These are phyloP conservation scores for Metschnikowia koreensis DNA, from an alignment of 805 yeast genomes.

Conservation along the genomic window DNA sequence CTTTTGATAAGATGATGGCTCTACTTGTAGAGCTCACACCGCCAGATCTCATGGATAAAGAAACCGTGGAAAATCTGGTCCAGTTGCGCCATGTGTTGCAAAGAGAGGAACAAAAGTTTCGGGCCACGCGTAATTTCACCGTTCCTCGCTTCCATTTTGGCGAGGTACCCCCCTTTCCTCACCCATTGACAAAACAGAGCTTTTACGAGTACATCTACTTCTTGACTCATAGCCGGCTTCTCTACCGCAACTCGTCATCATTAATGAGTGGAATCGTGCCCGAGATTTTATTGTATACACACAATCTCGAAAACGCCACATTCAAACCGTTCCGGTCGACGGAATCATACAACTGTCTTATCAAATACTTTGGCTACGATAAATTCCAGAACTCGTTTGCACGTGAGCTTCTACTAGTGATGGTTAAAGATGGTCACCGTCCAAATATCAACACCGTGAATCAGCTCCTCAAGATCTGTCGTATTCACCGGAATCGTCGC, in stretches of 20 bases:
- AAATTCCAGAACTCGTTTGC: slow-evolving; percentile 43
- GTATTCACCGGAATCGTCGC: slow-evolving; percentile 32
- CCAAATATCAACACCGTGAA: slow-evolving; percentile 43
- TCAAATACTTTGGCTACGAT: slow-evolving; percentile 39
- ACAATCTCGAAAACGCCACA: slow-evolving; percentile 30
- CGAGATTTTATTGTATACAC: slow-evolving; percentile 38
- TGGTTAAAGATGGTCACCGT: slow-evolving; percentile 41
- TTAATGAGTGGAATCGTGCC: slow-evolving; percentile 36
- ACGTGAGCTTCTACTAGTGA: slow-evolving; percentile 36
- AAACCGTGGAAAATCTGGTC: slow-evolving; percentile 12
- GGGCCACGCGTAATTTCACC: slow-evolving; percentile 4
- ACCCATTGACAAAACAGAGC: slow-evolving; percentile 23
- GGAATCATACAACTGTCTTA: slow-evolving; percentile 39
- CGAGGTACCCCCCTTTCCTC: slow-evolving; percentile 36
- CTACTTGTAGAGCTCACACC: slow-evolving; percentile 34
- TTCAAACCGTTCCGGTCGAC: slow-evolving; percentile 32
- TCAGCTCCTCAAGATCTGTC: slow-evolving; percentile 30
- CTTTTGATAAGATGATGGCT: slow-evolving; percentile 33
- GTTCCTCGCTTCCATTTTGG: slow-evolving; percentile 24
- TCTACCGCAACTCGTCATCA: slow-evolving; percentile 33
- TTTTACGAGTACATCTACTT: slow-evolving; percentile 37
- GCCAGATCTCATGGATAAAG: slow-evolving; percentile 21
- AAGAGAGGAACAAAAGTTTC: slow-evolving; percentile 22
- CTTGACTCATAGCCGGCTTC: slow-evolving; percentile 34
- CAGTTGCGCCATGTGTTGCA: slow-evolving; percentile 17